Base-by-base conservation (phyloP, 83 land plant genomes). In the Diphasiastrum complanatum region DNA sequence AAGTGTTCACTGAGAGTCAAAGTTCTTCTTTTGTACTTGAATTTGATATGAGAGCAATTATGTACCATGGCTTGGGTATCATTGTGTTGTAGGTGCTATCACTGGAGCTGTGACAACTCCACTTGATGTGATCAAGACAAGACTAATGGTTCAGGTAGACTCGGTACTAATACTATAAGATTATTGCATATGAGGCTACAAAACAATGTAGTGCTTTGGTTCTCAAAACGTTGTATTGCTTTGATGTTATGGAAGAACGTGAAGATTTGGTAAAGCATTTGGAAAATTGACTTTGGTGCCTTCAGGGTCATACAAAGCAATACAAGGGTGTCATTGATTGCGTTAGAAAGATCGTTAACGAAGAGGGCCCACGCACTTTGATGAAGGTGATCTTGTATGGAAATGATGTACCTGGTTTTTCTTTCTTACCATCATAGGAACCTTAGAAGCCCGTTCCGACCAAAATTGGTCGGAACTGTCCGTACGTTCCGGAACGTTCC, bases 61-160 rank as follows among this genome's bases (percentile, higher is more conserved):
- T 16, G 4, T 0, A 18, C 16, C 16, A 29, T 62, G 30, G 10
- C 45, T 18, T 41, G 30, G 14, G 29, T 50, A 23, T 16, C n/a
- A 50, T 23, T 50, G 18, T 20, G 53, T 33, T 36, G 26, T 65
- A 91, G 97, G 97, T 78, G 97, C 91, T 10, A 33, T 91, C 20
- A 87, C 97, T 32, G 97, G 97, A 69, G 97, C 97, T 36, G 67
- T 91, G 45, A 87, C 97, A n/a, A 91, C 97, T 37, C 97, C 97
- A 8, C 81, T 87, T 33, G 97, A 91, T 80, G 97, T 91, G 10
- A 80, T 91, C 26, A 91, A 91, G 65, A 91, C 97, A 27, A 73
- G 97, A 61, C 70, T 91, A 40, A 91, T 91, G 97, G 77, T 79
- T 48, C 97, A 91, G 97, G 97, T 85, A 73, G 29, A 32, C 46